Evolutionary conservation across 768 basidiomycete genomes (phyloP).

Genomic region (Suillus subaureus): DNA sequence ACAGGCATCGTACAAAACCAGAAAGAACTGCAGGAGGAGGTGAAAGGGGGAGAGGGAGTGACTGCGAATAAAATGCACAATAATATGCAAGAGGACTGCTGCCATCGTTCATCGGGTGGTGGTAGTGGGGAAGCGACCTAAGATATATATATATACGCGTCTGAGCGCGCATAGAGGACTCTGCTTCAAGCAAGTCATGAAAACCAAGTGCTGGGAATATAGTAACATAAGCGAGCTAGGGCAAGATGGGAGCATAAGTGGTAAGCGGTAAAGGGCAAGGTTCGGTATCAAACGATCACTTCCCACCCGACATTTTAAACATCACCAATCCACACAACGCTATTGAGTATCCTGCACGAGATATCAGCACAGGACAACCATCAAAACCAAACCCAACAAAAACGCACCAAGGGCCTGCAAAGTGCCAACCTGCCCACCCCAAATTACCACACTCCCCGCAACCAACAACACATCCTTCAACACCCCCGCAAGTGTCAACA

Average conservation of each 20-base stretch:
- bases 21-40: not conserved
- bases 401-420: constrained; percentile 79
- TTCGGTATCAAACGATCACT: constrained; percentile 35
- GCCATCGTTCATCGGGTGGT: not conserved
- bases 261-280: not conserved
- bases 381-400: not conserved
- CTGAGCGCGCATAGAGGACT: not conserved
- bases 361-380: constrained; percentile 4
- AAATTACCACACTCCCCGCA: constrained; percentile 84
- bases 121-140: not conserved
- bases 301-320: constrained; percentile 77
- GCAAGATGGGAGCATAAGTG: not conserved
- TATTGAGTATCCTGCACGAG: constrained; percentile 73
- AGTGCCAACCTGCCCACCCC: constrained; percentile 77
- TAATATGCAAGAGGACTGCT: not conserved
- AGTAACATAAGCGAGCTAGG: no score
- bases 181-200: not conserved
- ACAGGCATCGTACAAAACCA: not conserved
- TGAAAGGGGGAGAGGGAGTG: not conserved
- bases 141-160: not conserved
- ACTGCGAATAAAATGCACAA: not conserved
- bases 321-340: constrained; percentile 83
- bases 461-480: constrained; percentile 98
- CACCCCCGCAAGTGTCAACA: constrained; percentile 92
- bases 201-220: not conserved